phyloP scores from a whole-genome alignment of 2,329 filamentous ascomycete genomes.

The Lecanoromycetidae sp. region DNA sequence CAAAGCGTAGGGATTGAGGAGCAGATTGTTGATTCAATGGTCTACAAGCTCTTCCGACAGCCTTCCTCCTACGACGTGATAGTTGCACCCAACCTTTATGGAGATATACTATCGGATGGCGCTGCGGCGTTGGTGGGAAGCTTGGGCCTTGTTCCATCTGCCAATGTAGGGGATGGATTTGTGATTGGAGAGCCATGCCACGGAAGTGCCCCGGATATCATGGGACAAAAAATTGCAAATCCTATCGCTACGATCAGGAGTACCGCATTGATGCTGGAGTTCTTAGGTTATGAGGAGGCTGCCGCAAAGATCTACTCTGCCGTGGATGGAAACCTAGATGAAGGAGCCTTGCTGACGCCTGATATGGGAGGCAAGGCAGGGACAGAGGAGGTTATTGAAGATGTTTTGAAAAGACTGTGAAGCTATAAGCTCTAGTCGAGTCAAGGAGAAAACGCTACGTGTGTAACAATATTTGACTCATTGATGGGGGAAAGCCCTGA shows the following conservation, averaged over 20 bases:
- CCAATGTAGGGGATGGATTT: constrained; percentile 88
- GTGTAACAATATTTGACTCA: no score
- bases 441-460: no score
- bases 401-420: constrained; percentile 42
- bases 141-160: constrained; percentile 81
- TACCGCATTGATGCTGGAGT: constrained; percentile 91
- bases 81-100: constrained; percentile 93
- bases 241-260: constrained; percentile 89
- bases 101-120: constrained; percentile 90
- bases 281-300: constrained; percentile 73
- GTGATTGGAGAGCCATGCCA: constrained; percentile 98
- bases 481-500: no score
- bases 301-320: constrained; percentile 84
- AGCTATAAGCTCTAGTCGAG: no score
- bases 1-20: constrained; percentile 73
- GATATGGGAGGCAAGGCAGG: constrained; percentile 80
- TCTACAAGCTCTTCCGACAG: constrained; percentile 98
- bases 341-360: constrained; percentile 69
- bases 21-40: constrained; percentile 98
- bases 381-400: constrained; percentile 75
- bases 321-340: constrained; percentile 79
- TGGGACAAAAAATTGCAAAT: constrained; percentile 86
- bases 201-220: constrained; percentile 88
- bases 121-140: constrained; percentile 88
- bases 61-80: constrained; percentile 94